Base-by-base conservation (phyloP, 768 basidiomycete genomes). In the Albatrellus ellisii region DNA sequence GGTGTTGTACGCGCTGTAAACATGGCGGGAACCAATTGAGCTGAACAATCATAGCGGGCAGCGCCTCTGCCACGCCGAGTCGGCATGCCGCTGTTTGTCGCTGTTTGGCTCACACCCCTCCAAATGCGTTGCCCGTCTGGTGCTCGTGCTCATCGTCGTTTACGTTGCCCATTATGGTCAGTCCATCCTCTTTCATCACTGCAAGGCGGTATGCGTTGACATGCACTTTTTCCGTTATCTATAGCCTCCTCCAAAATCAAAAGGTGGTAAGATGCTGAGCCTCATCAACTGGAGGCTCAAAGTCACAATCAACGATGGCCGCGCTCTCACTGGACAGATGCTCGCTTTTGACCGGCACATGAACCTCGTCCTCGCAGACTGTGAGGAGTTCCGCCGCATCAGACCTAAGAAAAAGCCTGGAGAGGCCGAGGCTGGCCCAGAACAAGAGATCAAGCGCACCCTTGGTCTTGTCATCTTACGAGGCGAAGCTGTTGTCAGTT, bases 291-390 rank as follows among this genome's bases (percentile, higher is more conserved):
- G 94, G 86, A 73, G 94, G 62, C 75, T 99, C 52, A 92, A 86
- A 66, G 80, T 98, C 45, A 95, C 91, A 45, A 80, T 98, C 64
- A 95, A 82, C 79, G 95, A 99, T 63, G 91, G 91, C 46, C 86
- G 95, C 61, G 76, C 85, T 43, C 68, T 98, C 54, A 89, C 87
- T 35, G 95, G 95, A 31, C 95, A 98, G 67, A 95, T 98, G 88
- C 83, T 99, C 60, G 95, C 95, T 40, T 99, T 97, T 60, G 95
- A 99, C 68, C 82, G 87, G 56, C 95, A 99, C 64, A 99, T 98
- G 95, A 99, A 99, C 66, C 71, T 99, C 53, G 95, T 99, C 34
- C 67, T 99, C 42, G 91, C 94, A 12, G 95, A 98, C 54, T 97
- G 92, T 57, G 95, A 99, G 62, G 95, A 99, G 63, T 99, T 98